Evolutionary conservation across 1,139 yeast genomes (phyloP).

Genomic region (Lizanozyma gosingica): DNA sequence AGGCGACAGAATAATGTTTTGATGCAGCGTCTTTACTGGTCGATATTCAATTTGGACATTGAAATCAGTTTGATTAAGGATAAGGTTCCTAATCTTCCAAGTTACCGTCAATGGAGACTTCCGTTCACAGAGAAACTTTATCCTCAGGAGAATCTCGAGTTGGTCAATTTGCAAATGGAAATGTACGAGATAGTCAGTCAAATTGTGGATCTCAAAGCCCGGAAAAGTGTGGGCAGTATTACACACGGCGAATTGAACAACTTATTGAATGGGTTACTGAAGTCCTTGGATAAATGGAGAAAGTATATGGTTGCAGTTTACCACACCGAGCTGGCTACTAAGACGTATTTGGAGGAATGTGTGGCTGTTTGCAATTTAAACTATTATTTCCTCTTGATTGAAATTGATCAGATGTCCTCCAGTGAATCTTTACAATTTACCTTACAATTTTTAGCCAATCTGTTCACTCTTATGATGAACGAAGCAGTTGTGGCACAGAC

Average conservation of each 20-base stretch:
- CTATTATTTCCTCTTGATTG: slow-evolving; percentile 32
- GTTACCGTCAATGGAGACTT: slow-evolving; percentile 10
- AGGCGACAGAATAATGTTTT: slow-evolving; percentile 1
- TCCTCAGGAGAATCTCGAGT: slow-evolving; percentile 12
- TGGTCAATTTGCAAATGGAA: slow-evolving; percentile 15
- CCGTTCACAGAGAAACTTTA: slow-evolving; percentile 8
- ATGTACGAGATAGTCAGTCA: slow-evolving; percentile 14
- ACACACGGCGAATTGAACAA: slow-evolving; percentile 3
- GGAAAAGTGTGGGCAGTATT: slow-evolving; percentile 3
- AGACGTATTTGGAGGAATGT: slow-evolving; percentile 24
- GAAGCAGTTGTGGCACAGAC: background rate
- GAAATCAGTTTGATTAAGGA: slow-evolving; percentile 25
- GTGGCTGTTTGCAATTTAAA: slow-evolving; percentile 27
- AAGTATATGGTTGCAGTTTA: slow-evolving; percentile 13
- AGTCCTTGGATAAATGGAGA: slow-evolving; percentile 4
- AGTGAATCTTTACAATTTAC: slow-evolving; percentile 33
- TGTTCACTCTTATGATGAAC: background rate
- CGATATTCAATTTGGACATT: slow-evolving; percentile 30
- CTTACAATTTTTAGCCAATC: slow-evolving; percentile 18
- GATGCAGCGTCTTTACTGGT: slow-evolving; percentile 27
- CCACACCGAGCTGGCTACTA: slow-evolving; percentile 16
- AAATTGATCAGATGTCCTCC: slow-evolving; percentile 31
- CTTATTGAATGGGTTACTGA: slow-evolving; percentile 1
- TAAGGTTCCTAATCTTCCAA: slow-evolving; percentile 29
- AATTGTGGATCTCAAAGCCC: slow-evolving; percentile 11